Conservation (phyloP, 371 early-diverging fungal species). For the Nematocida ausubeli region DNA sequence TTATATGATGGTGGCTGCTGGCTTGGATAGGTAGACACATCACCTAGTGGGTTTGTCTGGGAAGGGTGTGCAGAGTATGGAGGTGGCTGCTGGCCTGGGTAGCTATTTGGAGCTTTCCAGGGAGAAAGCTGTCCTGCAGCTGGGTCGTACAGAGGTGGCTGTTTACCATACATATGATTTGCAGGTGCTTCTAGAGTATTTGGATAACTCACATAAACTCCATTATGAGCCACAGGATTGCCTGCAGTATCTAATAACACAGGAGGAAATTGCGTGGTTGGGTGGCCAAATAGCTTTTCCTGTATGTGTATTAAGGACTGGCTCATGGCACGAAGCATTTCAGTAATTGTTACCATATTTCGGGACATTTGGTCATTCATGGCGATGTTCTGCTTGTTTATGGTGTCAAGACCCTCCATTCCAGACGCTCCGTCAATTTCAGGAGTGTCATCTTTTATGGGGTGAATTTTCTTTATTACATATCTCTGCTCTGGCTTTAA, state of each 20-base stretch:
- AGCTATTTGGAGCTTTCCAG: too few species aligned
- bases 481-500: neutral
- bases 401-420: neutral
- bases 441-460: neutral
- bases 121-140: too few species aligned
- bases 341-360: neutral
- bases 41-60: too few species aligned
- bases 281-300: neutral
- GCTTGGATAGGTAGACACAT: too few species aligned
- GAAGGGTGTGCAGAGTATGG: too few species aligned
- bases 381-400: neutral
- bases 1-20: too few species aligned
- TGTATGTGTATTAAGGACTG: neutral
- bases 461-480: neutral
- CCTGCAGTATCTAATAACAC: neutral
- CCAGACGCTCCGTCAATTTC: neutral
- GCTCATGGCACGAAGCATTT: neutral
- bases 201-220: too few species aligned
- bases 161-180: too few species aligned
- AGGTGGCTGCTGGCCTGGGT: too few species aligned
- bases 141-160: too few species aligned
- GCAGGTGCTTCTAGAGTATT: too few species aligned
- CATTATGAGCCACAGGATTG: too few species aligned
- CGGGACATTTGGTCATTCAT: neutral
- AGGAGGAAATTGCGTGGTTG: neutral